These are phyloP conservation scores for Cyamopsis tetragonoloba DNA, from an alignment of 306 rosid genomes.

Conservation along the genomic window DNA sequence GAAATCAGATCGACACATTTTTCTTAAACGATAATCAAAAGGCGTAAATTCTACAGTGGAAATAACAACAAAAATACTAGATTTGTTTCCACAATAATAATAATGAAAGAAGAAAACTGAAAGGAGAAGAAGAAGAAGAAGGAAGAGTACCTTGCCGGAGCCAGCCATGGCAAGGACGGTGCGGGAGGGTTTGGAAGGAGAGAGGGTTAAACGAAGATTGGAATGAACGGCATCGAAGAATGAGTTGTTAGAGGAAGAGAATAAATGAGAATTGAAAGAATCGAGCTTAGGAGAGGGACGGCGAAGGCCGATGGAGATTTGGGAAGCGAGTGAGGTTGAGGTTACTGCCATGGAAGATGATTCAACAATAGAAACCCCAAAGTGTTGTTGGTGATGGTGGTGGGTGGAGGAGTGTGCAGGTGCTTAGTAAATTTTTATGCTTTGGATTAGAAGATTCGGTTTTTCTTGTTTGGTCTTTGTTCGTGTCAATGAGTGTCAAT, in stretches of 20 bases:
- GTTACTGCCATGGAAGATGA: constrained; percentile 61
- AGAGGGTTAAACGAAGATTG: constrained; percentile 58
- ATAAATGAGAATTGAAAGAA: constrained; percentile 33
- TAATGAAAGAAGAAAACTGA: too few species aligned
- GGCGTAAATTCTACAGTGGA: background rate
- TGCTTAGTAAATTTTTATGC: background rate
- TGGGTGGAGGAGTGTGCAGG: background rate
- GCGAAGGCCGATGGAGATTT: constrained; percentile 62
- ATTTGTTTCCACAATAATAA: background rate
- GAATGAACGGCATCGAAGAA: constrained; percentile 48
- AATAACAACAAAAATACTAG: background rate
- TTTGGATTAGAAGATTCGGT: constrained; percentile 27
- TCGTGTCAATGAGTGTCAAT: constrained; percentile 10
- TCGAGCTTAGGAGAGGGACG: constrained; percentile 53
- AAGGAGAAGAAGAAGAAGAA: background rate
- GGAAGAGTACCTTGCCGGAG: constrained; percentile 62
- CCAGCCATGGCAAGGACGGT: constrained; percentile 82
- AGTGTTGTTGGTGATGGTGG: background rate
- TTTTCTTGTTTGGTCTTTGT: constrained; percentile 15
- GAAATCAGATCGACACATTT: background rate
- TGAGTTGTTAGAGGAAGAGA: constrained; percentile 29
- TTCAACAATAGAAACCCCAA: background rate
- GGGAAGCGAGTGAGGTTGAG: constrained; percentile 78
- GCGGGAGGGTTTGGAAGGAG: constrained; percentile 55
- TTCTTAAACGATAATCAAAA: constrained; percentile 4